Evolutionary conservation across 164 flowering plant species (phyloP).

Genomic region (Litsea cubeba): DNA sequence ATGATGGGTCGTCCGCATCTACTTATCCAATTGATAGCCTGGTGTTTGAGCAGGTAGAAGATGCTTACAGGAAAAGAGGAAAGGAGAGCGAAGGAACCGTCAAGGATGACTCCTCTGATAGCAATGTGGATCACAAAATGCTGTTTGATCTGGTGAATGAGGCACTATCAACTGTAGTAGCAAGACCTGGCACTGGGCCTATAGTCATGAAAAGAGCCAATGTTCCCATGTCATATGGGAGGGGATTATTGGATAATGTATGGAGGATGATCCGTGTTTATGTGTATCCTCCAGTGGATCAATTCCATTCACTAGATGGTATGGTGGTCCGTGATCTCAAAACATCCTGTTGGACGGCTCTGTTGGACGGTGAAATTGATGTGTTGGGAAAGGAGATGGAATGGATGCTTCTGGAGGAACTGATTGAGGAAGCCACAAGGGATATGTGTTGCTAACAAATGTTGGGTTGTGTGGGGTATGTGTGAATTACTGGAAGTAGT

Average conservation of each 20-base stretch:
- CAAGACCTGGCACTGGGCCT: slow-evolving; percentile 37
- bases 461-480: not conserved
- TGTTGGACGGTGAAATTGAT: slow-evolving; percentile 38
- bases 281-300: slow-evolving; percentile 40
- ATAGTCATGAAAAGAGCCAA: slow-evolving; percentile 32
- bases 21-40: slow-evolving; percentile 47
- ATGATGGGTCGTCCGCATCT: slow-evolving; percentile 39
- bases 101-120: slow-evolving; percentile 23
- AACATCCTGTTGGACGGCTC: slow-evolving; percentile 38
- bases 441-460: slow-evolving; percentile 28
- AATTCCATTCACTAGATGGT: slow-evolving; percentile 40
- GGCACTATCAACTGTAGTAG: slow-evolving; percentile 41
- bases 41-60: slow-evolving; percentile 71
- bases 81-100: slow-evolving; percentile 23
- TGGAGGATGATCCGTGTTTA: slow-evolving; percentile 44
- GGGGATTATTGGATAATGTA: slow-evolving; percentile 42
- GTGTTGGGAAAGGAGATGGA: slow-evolving; percentile 56
- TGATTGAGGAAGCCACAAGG: slow-evolving; percentile 54
- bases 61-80: slow-evolving; percentile 29
- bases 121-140: slow-evolving; percentile 40
- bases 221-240: slow-evolving; percentile 30
- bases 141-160: slow-evolving; percentile 73
- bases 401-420: slow-evolving; percentile 41
- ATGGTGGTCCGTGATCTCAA: slow-evolving; percentile 46
- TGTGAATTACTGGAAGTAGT: not conserved